phyloP scores from a whole-genome alignment of 768 basidiomycete species.

The Pleurotus cornucopiae region DNA sequence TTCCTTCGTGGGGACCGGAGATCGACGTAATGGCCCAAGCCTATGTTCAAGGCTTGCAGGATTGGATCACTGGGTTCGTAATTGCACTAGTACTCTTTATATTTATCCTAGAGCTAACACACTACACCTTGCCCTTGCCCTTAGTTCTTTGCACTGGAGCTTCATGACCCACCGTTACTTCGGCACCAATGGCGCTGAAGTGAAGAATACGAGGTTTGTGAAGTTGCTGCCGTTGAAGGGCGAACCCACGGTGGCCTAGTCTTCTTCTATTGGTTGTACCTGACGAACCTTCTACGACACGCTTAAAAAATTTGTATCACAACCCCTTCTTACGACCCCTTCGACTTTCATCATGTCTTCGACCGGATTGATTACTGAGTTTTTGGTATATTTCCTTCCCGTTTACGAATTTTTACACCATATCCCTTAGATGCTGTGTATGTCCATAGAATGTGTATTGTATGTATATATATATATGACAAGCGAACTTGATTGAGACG shows the following conservation, averaged over 20 bases:
- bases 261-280: not conserved
- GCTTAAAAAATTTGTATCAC: too few relatives aligned
- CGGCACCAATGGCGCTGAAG: slow-evolving; percentile 46
- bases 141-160: slow-evolving; percentile 63
- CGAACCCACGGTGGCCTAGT: too few relatives aligned
- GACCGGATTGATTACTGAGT: not conserved
- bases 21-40: slow-evolving; percentile 52
- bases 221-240: slow-evolving; percentile 36
- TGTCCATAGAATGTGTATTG: too few relatives aligned
- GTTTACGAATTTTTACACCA: too few relatives aligned
- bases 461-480: too few relatives aligned
- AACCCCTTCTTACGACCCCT: not conserved
- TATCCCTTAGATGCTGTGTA: too few relatives aligned
- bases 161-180: slow-evolving; percentile 70
- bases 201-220: slow-evolving; percentile 52
- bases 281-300: too few relatives aligned
- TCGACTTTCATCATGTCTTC: not conserved
- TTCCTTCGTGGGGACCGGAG: slow-evolving; percentile 63
- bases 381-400: not conserved
- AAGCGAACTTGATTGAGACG: too few relatives aligned
- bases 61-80: slow-evolving; percentile 65
- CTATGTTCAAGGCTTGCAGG: slow-evolving; percentile 63
- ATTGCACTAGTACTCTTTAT: slow-evolving; percentile 2
- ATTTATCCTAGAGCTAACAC: not conserved
- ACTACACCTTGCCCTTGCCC: not conserved